Base-by-base conservation (phyloP, 805 yeast genomes). In the Nakazawaea sp. region DNA sequence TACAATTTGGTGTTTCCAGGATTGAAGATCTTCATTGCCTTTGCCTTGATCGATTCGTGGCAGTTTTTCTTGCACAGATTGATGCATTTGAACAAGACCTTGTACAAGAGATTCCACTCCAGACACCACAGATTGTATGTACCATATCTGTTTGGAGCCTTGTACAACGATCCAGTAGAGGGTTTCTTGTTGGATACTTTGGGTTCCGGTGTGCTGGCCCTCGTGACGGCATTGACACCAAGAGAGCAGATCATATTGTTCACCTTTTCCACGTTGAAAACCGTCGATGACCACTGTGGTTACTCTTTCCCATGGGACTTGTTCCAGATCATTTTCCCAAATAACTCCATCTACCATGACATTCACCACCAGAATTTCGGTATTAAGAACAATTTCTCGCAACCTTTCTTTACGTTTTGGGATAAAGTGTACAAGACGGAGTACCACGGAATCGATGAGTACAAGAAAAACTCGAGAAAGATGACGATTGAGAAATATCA, bases 251-350 rank as follows among this genome's bases (percentile, higher is more conserved):
- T 83, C 17, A 46, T 82, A 10, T 63, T 92, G 38, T 92, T 69
- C 61, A 78, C 90, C 2, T 86, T 92, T 56, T 85, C 96, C 12
- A 92, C 98, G 2, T 60, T 92, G 73, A 92, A 92, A 60, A 92
- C 98, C 1, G 96, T 92, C 34, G 97, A 92, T 57, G 98, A 92
- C 58, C 98, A 92, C 61, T 92, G 97, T 59, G 98, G 98, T n/a
- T 92, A 90, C 59, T 78, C 89, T 20, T 66, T 92, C 39, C 97
- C 97, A 12, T 83, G 66, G 57, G 98, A 92, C 59, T 78, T 89
- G 17, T 83, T 92, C 70, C 98, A 92, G 66, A 55, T 77, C 30
- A 40, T 90, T 17, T 92, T 92, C 73, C 97, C 97, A 45, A 92
- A 92, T 64, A 88, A 92, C 55, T 83, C 97, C 11, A 82, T 88